These are phyloP conservation scores for Acmispon strigosus DNA, from an alignment of 306 rosid genomes.

Conservation along the genomic window DNA sequence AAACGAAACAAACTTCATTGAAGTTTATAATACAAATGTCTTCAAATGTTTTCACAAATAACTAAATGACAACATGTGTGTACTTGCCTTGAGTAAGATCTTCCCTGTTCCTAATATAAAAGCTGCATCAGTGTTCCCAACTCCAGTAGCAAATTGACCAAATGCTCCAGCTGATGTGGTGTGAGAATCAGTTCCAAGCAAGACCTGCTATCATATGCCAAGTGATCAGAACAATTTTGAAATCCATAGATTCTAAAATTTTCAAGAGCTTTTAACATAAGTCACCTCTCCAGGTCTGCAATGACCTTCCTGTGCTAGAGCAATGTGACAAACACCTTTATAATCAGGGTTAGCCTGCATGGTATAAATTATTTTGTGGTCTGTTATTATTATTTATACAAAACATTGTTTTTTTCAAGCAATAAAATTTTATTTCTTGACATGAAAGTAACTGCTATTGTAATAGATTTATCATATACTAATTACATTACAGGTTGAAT, in stretches of 20 bases:
- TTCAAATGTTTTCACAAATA: background rate
- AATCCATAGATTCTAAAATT: background rate
- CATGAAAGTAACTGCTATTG: no score
- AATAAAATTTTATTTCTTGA: background rate
- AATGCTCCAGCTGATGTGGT: conserved; percentile 89
- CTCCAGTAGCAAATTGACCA: conserved; percentile 85
- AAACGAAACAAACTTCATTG: no score
- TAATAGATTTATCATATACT: no score
- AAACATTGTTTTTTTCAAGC: background rate
- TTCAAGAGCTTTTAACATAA: background rate
- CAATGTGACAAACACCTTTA: conserved; percentile 84
- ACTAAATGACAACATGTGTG: background rate
- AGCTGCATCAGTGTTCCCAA: conserved; percentile 85
- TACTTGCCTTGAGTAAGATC: conserved; percentile 61
- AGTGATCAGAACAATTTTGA: background rate
- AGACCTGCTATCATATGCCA: conserved; percentile 43
- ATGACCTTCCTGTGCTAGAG: conserved; percentile 90
- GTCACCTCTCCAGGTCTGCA: conserved; percentile 89
- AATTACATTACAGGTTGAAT: no score
- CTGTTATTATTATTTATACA: background rate
- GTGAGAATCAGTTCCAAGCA: conserved; percentile 89
- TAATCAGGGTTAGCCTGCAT: conserved; percentile 78
- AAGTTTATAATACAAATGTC: background rate
- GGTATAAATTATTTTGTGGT: background rate
- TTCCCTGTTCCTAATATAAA: conserved; percentile 77